Conservation (phyloP, 2,329 filamentous ascomycete genomes). For the Dothiorella sarmentorum region DNA sequence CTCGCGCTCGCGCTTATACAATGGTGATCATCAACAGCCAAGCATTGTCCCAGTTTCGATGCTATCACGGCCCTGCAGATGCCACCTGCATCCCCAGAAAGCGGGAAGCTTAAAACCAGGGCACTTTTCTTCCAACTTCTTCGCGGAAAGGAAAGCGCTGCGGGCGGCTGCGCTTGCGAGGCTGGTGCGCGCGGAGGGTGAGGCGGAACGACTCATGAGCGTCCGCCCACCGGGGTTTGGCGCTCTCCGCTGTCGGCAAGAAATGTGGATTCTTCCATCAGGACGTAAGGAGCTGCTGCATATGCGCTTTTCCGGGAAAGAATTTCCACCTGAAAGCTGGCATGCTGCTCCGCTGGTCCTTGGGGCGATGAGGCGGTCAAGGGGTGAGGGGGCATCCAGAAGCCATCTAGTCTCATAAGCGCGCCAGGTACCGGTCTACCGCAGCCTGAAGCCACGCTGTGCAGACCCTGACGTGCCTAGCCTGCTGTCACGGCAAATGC, state of each 20-base stretch:
- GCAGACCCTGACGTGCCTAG: constrained; percentile 1
- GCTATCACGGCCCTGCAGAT: neutral
- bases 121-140: neutral
- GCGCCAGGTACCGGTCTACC: constrained; percentile 1
- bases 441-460: neutral
- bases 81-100: constrained; percentile 9
- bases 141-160: neutral
- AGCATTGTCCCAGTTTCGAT: constrained; percentile 5
- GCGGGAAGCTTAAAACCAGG: neutral
- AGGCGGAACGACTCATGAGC: neutral
- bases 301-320: constrained; percentile 5
- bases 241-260: constrained; percentile 3
- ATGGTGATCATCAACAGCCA: constrained; percentile 1
- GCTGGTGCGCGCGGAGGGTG: neutral
- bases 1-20: neutral
- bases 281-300: constrained; percentile 8
- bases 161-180: neutral
- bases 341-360: neutral
- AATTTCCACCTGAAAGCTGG: neutral
- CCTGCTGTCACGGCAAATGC: neutral
- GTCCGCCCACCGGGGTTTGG: neutral
- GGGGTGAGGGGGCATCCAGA: neutral
- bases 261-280: neutral
- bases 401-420: neutral
- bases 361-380: too few species aligned